Percentiles rank a stretch among this genome's conserved stretches.
phyloP scores from a whole-genome alignment of 495 filamentous ascomycete species.

The Emericellopsis terricola region DNA sequence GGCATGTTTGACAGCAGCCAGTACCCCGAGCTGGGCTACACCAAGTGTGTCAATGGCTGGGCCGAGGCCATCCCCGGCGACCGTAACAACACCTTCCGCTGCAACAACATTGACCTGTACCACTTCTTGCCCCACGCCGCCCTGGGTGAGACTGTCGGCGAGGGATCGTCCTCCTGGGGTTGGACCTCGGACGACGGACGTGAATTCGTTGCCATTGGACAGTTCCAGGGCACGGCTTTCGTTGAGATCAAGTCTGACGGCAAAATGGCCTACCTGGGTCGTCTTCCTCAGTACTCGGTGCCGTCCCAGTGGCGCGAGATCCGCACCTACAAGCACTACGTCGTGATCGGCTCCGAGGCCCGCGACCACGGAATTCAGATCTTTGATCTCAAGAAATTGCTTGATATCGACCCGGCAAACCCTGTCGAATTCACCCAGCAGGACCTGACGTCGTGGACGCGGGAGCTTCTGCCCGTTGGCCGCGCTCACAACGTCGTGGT shows the following conservation, averaged over 20 bases:
- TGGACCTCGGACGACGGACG: conserved; percentile 40
- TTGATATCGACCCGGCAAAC: conserved; percentile 10
- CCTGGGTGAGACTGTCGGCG: conserved; percentile 23
- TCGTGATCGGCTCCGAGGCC: conserved; percentile 32
- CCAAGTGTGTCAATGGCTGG: conserved; percentile 22
- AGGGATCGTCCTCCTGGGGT: conserved; percentile 27
- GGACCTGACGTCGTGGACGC: conserved; percentile 21
- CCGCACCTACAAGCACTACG: conserved; percentile 20
- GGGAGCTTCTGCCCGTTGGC: conserved; percentile 21
- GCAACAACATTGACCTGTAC: conserved; percentile 26
- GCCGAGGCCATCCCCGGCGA: conserved; percentile 17
- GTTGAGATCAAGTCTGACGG: conserved; percentile 31
- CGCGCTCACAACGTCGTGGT: conserved; percentile 33
- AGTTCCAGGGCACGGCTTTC: conserved; percentile 38
- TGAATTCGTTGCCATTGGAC: conserved; percentile 38
- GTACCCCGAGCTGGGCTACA: conserved; percentile 7
- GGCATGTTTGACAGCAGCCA: conserved; percentile 4
- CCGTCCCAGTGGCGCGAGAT: conserved; percentile 28
- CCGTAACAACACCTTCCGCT: conserved; percentile 24
- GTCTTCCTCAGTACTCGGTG: conserved; percentile 29
- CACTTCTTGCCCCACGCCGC: conserved; percentile 33
- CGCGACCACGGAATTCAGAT: conserved; percentile 29
- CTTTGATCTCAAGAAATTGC: conserved; percentile 30
- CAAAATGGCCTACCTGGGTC: conserved; percentile 35
- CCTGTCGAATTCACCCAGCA: conserved; percentile 12